A percentile compares a stretch with the other conserved stretches of the same genome.
Evolutionary conservation across 225 moss, liverwort and hornwort species (phyloP).

Genomic region (Asterella californica): DNA sequence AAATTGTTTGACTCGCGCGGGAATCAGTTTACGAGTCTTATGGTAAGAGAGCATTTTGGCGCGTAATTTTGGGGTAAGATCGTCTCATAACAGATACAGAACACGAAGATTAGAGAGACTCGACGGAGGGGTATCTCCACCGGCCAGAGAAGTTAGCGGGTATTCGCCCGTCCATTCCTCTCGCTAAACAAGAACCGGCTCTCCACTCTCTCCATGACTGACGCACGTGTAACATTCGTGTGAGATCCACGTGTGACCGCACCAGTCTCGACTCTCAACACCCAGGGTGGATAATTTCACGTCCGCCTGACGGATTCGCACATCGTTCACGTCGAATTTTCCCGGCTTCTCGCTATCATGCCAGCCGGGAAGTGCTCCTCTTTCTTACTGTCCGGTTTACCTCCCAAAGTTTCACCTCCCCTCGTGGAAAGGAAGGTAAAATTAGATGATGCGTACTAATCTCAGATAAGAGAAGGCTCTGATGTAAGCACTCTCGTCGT

Average conservation of each 20-base stretch:
- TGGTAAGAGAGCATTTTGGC: neutral
- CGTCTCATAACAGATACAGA: neutral
- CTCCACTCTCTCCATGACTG: conserved; percentile 9
- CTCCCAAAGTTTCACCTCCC: neutral
- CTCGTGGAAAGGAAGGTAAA: neutral
- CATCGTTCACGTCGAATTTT: neutral
- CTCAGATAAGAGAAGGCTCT: neutral
- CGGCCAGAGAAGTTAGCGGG: conserved; percentile 6
- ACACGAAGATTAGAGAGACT: neutral
- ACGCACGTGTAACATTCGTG: neutral
- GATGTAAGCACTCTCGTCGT: too few relatives aligned
- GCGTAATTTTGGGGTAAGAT: neutral
- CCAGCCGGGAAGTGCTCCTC: neutral
- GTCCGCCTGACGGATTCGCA: neutral
- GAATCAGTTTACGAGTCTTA: too few relatives aligned
- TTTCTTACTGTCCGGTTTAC: neutral
- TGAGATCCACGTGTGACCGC: conserved; percentile 1
- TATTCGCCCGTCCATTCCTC: conserved; percentile 4
- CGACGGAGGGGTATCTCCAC: neutral
- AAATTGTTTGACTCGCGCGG: too few relatives aligned
- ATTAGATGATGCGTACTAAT: neutral
- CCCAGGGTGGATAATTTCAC: conserved; percentile 1
- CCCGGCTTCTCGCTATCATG: neutral
- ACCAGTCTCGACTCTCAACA: neutral
- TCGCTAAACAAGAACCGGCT: neutral